These are phyloP conservation scores for Calamus simplicifolius DNA, from an alignment of 176 grass and related monocot genomes.

Conservation along the genomic window DNA sequence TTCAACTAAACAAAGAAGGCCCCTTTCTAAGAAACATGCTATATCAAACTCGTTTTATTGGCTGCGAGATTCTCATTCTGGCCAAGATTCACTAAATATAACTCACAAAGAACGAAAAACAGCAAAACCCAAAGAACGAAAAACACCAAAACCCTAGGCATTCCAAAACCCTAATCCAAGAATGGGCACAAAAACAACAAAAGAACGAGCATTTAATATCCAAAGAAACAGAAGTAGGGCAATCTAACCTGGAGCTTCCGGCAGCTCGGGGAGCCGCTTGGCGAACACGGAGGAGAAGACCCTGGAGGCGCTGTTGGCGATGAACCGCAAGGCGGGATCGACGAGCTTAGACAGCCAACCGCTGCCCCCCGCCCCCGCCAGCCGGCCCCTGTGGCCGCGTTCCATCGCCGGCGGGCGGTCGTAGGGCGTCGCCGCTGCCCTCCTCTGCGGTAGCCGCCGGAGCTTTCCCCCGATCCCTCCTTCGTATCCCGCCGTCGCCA, in stretches of 20 bases:
- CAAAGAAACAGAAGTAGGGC: not conserved
- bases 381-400: constrained; percentile 21
- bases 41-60: no score
- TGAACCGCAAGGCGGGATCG: constrained; percentile 72
- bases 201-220: not conserved
- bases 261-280: constrained; percentile 29
- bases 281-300: constrained; percentile 77
- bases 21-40: no score
- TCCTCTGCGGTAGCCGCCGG: constrained; percentile 31
- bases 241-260: constrained; percentile 23
- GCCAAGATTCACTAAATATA: no score
- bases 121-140: no score
- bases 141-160: no score
- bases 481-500: not conserved
- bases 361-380: not conserved
- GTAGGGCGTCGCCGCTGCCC: constrained; percentile 53
- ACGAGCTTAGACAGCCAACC: constrained; percentile 76
- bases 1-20: no score
- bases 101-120: no score
- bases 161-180: no score
- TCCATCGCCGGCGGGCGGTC: constrained; percentile 36
- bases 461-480: constrained; percentile 72
- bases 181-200: no score
- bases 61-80: no score
- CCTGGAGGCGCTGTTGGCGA: constrained; percentile 61